Evolutionary conservation across 345 rosid genomes (phyloP).

Genomic region (Carallia pectinifolia): DNA sequence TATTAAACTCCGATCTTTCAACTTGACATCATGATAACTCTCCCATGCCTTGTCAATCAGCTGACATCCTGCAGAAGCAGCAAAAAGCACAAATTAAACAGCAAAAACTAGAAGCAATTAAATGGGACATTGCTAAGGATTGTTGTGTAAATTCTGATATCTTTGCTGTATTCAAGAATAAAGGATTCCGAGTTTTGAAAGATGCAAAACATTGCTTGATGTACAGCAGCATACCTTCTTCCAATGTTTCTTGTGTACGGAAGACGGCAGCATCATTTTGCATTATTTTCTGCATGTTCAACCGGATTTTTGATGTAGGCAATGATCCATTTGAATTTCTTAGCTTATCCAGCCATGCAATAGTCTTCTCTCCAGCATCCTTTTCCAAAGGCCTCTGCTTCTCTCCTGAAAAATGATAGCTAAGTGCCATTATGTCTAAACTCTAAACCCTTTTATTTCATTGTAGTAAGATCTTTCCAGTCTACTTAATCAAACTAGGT

Average conservation of each 20-base stretch:
- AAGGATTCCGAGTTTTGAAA: neutral
- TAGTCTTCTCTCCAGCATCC: slow-evolving; percentile 84
- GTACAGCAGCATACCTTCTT: slow-evolving; percentile 60
- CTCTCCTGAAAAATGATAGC: slow-evolving; percentile 49
- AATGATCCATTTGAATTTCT: slow-evolving; percentile 45
- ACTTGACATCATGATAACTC: slow-evolving; percentile 76
- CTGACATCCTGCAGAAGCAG: slow-evolving; percentile 58
- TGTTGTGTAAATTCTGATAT: neutral
- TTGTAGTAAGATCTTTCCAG: neutral
- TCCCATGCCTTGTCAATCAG: slow-evolving; percentile 87
- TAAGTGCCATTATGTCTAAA: neutral
- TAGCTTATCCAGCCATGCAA: slow-evolving; percentile 85
- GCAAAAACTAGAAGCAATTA: neutral
- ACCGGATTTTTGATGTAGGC: slow-evolving; percentile 64
- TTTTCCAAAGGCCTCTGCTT: slow-evolving; percentile 81
- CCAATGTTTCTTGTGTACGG: slow-evolving; percentile 91
- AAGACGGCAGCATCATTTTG: slow-evolving; percentile 97
- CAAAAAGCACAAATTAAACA: neutral
- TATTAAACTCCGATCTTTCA: slow-evolving; percentile 80
- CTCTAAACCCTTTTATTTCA: neutral
- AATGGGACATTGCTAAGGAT: too few species aligned
- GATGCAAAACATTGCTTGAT: neutral
- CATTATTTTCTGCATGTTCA: slow-evolving; percentile 95
- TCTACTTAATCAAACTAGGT: neutral
- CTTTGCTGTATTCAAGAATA: neutral